These are phyloP conservation scores for Mucor mucedo DNA, from an alignment of 371 early-diverging fungal species.

Conservation along the genomic window DNA sequence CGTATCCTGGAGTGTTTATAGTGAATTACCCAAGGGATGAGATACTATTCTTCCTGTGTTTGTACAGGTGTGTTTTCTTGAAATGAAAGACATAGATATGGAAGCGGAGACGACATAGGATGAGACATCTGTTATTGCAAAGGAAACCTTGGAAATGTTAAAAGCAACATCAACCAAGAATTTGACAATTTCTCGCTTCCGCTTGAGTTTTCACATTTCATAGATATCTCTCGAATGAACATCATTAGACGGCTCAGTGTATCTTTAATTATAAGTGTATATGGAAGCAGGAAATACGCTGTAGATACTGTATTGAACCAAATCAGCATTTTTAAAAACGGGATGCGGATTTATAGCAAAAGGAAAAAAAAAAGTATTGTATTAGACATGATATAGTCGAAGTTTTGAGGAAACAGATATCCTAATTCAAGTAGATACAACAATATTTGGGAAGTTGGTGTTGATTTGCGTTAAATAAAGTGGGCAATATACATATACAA, in stretches of 20 bases:
- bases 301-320: slow-evolving; percentile 63
- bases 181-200: slow-evolving; percentile 48
- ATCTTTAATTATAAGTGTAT: slow-evolving; percentile 64
- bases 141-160: neutral
- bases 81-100: neutral
- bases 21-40: no score
- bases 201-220: slow-evolving; percentile 59
- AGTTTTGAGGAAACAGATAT: slow-evolving; percentile 34
- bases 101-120: neutral
- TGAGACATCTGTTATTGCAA: neutral
- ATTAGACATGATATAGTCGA: slow-evolving; percentile 49
- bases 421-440: slow-evolving; percentile 46
- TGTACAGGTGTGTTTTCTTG: slow-evolving; percentile 5
- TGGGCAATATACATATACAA: no score
- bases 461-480: no score
- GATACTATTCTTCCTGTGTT: slow-evolving; percentile 46
- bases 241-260: slow-evolving; percentile 70
- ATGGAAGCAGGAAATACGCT: slow-evolving; percentile 56
- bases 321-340: slow-evolving; percentile 51
- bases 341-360: slow-evolving; percentile 59
- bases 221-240: slow-evolving; percentile 70
- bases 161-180: neutral
- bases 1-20: no score
- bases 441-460: slow-evolving; percentile 20
- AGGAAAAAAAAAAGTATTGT: slow-evolving; percentile 57